These are phyloP conservation scores for Ogataea chonburiensis DNA, from an alignment of 805 yeast species.

Conservation along the genomic window DNA sequence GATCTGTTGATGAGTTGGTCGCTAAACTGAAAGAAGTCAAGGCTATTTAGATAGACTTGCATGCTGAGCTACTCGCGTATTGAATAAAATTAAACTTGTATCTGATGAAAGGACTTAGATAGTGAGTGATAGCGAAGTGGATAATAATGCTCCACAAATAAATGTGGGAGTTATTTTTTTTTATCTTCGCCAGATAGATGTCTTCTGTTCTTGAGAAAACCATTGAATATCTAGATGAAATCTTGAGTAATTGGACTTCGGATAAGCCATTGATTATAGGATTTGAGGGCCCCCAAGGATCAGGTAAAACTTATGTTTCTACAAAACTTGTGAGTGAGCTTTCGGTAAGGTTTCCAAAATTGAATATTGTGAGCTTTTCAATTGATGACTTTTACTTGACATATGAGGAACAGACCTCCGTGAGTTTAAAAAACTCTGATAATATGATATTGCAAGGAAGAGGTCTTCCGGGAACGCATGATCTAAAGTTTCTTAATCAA, in stretches of 20 bases:
- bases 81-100: too few relatives aligned
- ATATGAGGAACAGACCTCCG: conserved; percentile 51
- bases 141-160: conserved; percentile 7
- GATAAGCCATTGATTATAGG: conserved; percentile 45
- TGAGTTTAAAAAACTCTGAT: conserved; percentile 40
- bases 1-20: conserved; percentile 77
- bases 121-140: too few relatives aligned
- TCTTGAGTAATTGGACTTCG: conserved; percentile 28
- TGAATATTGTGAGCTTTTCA: conserved; percentile 53
- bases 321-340: conserved; percentile 39
- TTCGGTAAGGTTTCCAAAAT: conserved; percentile 33
- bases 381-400: conserved; percentile 86
- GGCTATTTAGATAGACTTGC: conserved; percentile 49
- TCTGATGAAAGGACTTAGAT: too few relatives aligned
- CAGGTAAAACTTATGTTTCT: conserved; percentile 68
- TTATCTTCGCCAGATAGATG: not conserved
- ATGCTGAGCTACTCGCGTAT: too few relatives aligned
- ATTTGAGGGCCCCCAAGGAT: conserved; percentile 75
- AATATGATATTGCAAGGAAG: conserved; percentile 61
- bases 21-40: conserved; percentile 73
- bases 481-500: conserved; percentile 44
- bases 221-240: conserved; percentile 31
- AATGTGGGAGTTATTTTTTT: not conserved
- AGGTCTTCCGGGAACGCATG: conserved; percentile 96
- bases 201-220: conserved; percentile 23